Evolutionary conservation across 2,329 filamentous ascomycete genomes (phyloP).

Genomic region (Nigrograna mackinnonii): DNA sequence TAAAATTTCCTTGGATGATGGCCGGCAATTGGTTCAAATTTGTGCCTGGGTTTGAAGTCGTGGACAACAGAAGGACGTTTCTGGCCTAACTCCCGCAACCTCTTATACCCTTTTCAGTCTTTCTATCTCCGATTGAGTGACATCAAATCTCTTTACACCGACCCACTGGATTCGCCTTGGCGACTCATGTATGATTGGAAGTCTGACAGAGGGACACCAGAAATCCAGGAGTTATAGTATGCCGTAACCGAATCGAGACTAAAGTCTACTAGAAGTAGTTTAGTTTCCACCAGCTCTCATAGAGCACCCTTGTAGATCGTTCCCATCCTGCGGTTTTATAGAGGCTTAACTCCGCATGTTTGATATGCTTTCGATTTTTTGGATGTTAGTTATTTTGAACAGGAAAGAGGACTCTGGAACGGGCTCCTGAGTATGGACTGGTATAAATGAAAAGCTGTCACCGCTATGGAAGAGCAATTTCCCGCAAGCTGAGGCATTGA

Average conservation of each 20-base stretch:
- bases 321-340: too few species aligned
- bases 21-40: background rate
- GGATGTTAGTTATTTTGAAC: too few species aligned
- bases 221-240: too few species aligned
- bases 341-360: too few species aligned
- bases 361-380: too few species aligned
- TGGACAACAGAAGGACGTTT: background rate
- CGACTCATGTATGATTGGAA: background rate
- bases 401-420: too few species aligned
- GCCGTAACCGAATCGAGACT: background rate
- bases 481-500: too few species aligned
- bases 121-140: background rate
- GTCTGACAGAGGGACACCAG: too few species aligned
- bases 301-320: too few species aligned
- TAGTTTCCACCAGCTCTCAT: slow-evolving; percentile 3
- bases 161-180: background rate
- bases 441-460: too few species aligned
- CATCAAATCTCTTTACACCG: background rate
- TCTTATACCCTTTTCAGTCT: background rate
- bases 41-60: background rate
- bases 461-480: too few species aligned
- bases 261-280: background rate
- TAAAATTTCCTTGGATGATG: background rate
- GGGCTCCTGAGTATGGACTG: too few species aligned
- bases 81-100: background rate